These are phyloP conservation scores for Dactylonectria estremocensis DNA, from an alignment of 2,329 filamentous ascomycete species.

Conservation along the genomic window DNA sequence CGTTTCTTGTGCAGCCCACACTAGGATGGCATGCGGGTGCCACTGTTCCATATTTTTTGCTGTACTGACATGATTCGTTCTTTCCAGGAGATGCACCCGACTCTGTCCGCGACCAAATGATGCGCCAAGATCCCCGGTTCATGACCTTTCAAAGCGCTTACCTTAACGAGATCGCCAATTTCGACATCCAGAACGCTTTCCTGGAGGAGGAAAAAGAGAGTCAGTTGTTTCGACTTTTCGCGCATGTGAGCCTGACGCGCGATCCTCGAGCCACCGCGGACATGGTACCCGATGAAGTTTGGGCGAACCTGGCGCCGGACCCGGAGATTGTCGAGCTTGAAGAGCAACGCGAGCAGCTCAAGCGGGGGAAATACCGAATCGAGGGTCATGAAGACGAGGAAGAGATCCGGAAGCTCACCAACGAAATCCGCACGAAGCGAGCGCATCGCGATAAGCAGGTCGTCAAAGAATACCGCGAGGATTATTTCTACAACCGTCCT, in stretches of 20 bases:
- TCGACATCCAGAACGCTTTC: conserved; percentile 50
- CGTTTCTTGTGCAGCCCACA: background rate
- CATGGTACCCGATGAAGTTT: conserved; percentile 51
- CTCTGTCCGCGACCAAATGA: conserved; percentile 49
- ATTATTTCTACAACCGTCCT: conserved; percentile 49
- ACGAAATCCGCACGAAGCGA: conserved; percentile 42
- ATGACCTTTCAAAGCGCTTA: conserved; percentile 48
- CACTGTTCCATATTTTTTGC: background rate
- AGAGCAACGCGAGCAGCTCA: conserved; percentile 39
- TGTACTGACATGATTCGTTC: background rate
- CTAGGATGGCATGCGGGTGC: background rate
- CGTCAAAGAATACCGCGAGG: conserved; percentile 43
- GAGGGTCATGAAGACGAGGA: conserved; percentile 41
- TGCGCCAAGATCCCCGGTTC: conserved; percentile 48
- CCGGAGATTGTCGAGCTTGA: conserved; percentile 47
- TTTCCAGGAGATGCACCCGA: conserved; percentile 43
- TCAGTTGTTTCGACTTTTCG: too few relatives aligned
- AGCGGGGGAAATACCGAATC: conserved; percentile 46
- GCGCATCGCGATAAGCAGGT: conserved; percentile 38
- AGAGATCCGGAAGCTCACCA: conserved; percentile 42
- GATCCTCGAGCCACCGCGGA: too few relatives aligned
- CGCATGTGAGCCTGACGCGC: too few relatives aligned
- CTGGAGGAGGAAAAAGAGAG: conserved; percentile 29
- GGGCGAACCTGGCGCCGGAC: conserved; percentile 40
- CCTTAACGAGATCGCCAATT: conserved; percentile 49